Evolutionary conservation across 2,329 filamentous ascomycete species (phyloP).

Genomic region (Fusarium humuli): DNA sequence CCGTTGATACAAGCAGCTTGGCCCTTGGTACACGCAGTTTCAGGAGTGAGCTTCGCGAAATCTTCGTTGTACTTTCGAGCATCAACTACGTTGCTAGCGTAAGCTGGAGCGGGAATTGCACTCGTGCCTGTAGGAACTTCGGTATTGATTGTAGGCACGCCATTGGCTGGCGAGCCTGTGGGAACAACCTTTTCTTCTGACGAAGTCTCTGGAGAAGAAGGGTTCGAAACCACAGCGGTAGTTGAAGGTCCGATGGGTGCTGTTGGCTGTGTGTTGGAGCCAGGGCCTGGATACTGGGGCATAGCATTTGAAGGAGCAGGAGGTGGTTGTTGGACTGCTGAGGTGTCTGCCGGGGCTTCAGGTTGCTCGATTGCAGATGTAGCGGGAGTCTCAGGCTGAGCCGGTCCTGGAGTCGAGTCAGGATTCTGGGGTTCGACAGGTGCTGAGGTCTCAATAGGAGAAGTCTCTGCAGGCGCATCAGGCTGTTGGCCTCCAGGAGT

Average conservation of each 20-base stretch:
- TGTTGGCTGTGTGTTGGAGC: slow-evolving; percentile 8
- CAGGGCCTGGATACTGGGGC: slow-evolving; percentile 10
- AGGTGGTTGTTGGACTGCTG: slow-evolving; percentile 17
- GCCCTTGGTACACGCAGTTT: slow-evolving; percentile 59
- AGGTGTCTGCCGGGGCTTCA: slow-evolving; percentile 9
- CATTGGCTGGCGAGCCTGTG: slow-evolving; percentile 48
- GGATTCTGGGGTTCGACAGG: slow-evolving; percentile 8
- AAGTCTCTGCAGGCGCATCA: slow-evolving; percentile 6
- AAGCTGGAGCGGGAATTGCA: slow-evolving; percentile 56
- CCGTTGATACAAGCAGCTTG: slow-evolving; percentile 67
- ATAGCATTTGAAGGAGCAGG: slow-evolving; percentile 15
- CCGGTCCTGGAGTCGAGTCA: slow-evolving; percentile 6
- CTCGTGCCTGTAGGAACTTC: slow-evolving; percentile 53
- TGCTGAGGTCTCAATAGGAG: slow-evolving; percentile 7
- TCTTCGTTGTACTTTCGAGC: slow-evolving; percentile 61
- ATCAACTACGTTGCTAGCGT: slow-evolving; percentile 59
- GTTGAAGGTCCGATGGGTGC: slow-evolving; percentile 13
- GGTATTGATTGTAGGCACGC: slow-evolving; percentile 57
- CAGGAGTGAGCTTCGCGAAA: slow-evolving; percentile 57
- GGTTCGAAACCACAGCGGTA: slow-evolving; percentile 18
- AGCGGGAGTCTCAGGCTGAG: slow-evolving; percentile 13
- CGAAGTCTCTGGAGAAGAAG: slow-evolving; percentile 19
- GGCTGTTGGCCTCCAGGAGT: slow-evolving; percentile 17
- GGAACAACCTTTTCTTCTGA: slow-evolving; percentile 23
- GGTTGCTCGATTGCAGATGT: slow-evolving; percentile 4